A percentile compares a stretch with the other conserved stretches of the same genome.
These are phyloP conservation scores for Phlyctochytrium planicorne DNA, from an alignment of 192 early-diverging fungal species.

Conservation along the genomic window DNA sequence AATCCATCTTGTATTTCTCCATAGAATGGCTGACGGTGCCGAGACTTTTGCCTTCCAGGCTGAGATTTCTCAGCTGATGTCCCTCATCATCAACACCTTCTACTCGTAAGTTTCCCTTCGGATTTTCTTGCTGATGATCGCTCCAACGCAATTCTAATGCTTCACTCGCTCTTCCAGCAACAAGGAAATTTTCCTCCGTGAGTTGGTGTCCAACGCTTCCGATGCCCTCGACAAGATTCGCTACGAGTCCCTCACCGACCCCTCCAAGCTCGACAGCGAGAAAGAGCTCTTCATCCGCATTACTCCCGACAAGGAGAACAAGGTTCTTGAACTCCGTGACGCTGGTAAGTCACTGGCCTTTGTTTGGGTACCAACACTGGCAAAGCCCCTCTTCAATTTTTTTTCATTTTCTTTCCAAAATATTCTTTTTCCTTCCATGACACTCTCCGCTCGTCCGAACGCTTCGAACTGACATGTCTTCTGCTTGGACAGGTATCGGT, in stretches of 20 bases:
- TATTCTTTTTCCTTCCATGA: neutral
- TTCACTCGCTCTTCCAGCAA: constrained; percentile 40
- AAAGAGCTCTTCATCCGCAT: constrained; percentile 95
- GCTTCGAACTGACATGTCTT: neutral
- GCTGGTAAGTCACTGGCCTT: constrained; percentile 39
- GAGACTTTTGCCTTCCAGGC: constrained; percentile 91
- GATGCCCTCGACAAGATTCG: constrained; percentile 99
- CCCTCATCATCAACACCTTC: constrained; percentile 99
- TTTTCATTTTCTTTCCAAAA: constrained; percentile 2
- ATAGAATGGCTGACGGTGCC: constrained; percentile 16
- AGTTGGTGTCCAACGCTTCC: constrained; percentile 93
- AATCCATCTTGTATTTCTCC: too few relatives aligned
- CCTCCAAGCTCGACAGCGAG: constrained; percentile 88
- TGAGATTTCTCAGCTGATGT: constrained; percentile 99
- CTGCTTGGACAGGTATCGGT: constrained; percentile 74
- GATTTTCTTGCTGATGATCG: neutral
- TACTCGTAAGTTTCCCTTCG: constrained; percentile 51
- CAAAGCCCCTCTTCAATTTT: too few relatives aligned
- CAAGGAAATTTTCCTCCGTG: constrained; percentile 96
- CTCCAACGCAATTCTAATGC: neutral
- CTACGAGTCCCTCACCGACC: constrained; percentile 93
- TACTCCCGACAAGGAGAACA: constrained; percentile 83
- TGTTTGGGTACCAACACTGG: neutral
- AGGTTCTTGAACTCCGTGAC: constrained; percentile 86
- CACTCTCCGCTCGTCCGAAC: neutral